Percentiles rank a stretch among this genome's conserved stretches.
phyloP scores from a whole-genome alignment of 495 filamentous ascomycete genomes.

The Neurospora sp. region DNA sequence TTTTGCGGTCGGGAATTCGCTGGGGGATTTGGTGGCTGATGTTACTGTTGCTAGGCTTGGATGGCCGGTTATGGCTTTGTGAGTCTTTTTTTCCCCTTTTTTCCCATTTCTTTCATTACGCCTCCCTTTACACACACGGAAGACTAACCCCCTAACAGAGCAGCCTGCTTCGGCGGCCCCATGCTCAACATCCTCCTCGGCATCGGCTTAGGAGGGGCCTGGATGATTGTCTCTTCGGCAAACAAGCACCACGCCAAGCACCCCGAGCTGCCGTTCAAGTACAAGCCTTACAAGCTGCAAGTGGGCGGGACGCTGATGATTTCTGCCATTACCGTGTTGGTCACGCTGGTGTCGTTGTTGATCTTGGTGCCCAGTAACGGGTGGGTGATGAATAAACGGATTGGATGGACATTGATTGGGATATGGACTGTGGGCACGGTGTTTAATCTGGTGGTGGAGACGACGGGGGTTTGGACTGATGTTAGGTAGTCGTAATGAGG shows the following conservation, averaged over 20 bases:
- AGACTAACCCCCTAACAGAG: constrained; percentile 20
- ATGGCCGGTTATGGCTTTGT: constrained; percentile 93
- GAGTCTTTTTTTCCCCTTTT: constrained; percentile 13
- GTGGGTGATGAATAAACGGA: constrained; percentile 79
- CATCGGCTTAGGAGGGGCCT: constrained; percentile 78
- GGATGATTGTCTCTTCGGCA: constrained; percentile 61
- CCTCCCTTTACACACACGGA: too few relatives aligned
- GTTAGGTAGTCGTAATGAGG: constrained; percentile 8
- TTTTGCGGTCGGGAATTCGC: constrained; percentile 92
- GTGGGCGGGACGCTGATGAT: constrained; percentile 78
- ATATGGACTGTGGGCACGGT: constrained; percentile 81
- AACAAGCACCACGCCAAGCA: constrained; percentile 45
- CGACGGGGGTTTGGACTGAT: constrained; percentile 44
- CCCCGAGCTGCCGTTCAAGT: constrained; percentile 39
- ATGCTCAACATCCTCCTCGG: constrained; percentile 97
- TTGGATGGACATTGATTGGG: constrained; percentile 73
- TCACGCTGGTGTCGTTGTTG: constrained; percentile 71
- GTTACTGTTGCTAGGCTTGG: constrained; percentile 88
- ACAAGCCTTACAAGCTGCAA: constrained; percentile 65
- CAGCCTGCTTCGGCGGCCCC: constrained; percentile 91
- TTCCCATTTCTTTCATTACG: not conserved
- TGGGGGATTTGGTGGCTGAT: constrained; percentile 91
- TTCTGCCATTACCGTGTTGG: constrained; percentile 64
- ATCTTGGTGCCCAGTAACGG: constrained; percentile 73
- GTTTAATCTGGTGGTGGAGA: constrained; percentile 74